phyloP scores from a whole-genome alignment of 768 basidiomycete genomes.

The Serpula lacrymans region DNA sequence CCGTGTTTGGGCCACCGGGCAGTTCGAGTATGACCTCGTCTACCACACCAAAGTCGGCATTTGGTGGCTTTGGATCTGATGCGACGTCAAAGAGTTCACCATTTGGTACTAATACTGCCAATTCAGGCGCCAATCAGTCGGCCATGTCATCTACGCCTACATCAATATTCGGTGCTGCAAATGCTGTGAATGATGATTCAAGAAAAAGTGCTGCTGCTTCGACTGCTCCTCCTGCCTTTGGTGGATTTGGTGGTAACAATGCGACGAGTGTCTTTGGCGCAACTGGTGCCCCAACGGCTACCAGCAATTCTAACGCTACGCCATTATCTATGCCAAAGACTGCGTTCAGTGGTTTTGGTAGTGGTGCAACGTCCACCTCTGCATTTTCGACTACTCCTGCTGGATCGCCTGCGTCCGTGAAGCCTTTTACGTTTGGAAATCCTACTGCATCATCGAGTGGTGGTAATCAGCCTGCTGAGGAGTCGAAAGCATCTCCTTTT shows the following conservation, averaged over 20 bases:
- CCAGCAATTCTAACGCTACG: slow-evolving; percentile 15
- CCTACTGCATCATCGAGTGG: slow-evolving; percentile 8
- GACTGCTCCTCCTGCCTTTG: slow-evolving; percentile 17
- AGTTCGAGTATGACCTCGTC: slow-evolving; percentile 4
- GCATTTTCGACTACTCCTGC: slow-evolving; percentile 13
- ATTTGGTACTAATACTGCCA: slow-evolving; percentile 15
- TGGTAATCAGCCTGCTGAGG: slow-evolving; percentile 14
- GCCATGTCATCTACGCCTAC: slow-evolving; percentile 25
- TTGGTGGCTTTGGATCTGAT: slow-evolving; percentile 14
- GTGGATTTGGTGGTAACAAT: slow-evolving; percentile 14
- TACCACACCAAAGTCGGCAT: slow-evolving; percentile 10
- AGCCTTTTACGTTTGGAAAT: slow-evolving; percentile 17
- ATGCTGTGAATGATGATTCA: slow-evolving; percentile 3
- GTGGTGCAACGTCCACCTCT: slow-evolving; percentile 14
- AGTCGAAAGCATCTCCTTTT: slow-evolving; percentile 10
- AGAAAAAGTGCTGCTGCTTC: slow-evolving; percentile 11
- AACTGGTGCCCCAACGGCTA: slow-evolving; percentile 13
- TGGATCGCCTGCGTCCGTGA: slow-evolving; percentile 10
- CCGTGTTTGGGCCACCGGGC: slow-evolving; percentile 4
- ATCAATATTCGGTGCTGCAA: slow-evolving; percentile 33
- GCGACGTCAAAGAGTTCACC: slow-evolving; percentile 18
- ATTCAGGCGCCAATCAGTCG: slow-evolving; percentile 15
- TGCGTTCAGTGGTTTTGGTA: slow-evolving; percentile 11
- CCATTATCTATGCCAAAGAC: no score
- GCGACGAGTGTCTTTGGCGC: slow-evolving; percentile 15